Base-by-base conservation (phyloP, 2,329 filamentous ascomycete genomes). In the Akanthomyces dipterigenus region DNA sequence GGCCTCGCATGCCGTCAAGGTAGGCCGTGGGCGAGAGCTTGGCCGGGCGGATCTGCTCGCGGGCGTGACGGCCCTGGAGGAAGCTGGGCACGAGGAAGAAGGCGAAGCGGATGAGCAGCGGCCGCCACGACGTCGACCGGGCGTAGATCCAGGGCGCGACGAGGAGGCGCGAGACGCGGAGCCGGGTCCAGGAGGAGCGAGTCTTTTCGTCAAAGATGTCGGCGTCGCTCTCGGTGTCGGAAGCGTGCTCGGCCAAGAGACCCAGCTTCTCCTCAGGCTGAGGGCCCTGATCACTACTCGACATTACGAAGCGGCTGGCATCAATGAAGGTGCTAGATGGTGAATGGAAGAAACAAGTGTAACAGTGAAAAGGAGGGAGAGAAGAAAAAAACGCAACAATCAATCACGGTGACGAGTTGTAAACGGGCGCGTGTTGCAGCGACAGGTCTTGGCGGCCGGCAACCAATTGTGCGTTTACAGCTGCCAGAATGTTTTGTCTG, bases 1-100 rank as follows among this genome's bases (percentile, higher is more conserved):
- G 69, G 16, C 82, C 82, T 63, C 82, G 78, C 75, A 85, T 80
- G 63, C 82, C 82, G 65, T 85, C 82, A 51, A 85, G 80, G 65
- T 85, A 84, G 8, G 82, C 77, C 9, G 82, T 85, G 18, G 82
- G 81, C 40, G 75, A 70, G n/a, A 80, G 71, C 53, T 75, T 76
- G 26, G 75, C 70, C 5, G 73, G 69, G n/a, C 73, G 73, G 55
- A 73, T 72, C 54, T 75, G 72, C 58, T 79, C 76, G 43, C 76
- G 71, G 38, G 72, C 72, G 62, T 77, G 69, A 31, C 75, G 74
- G 53, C 76, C 73, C 55, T 81, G 79, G 50, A 82, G 65, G 65
- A 83, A 83, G 69, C 77, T 81, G n/a, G 81, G 81, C n/a, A 80
- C 69, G 18, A 83, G 70, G 67, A 82, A 82, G 65, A 79, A 67